Evolutionary conservation across 371 early-diverging fungal species (phyloP), one percentile per base, ranked within the genome.

Genomic region (Chytridiales sp.): DNA sequence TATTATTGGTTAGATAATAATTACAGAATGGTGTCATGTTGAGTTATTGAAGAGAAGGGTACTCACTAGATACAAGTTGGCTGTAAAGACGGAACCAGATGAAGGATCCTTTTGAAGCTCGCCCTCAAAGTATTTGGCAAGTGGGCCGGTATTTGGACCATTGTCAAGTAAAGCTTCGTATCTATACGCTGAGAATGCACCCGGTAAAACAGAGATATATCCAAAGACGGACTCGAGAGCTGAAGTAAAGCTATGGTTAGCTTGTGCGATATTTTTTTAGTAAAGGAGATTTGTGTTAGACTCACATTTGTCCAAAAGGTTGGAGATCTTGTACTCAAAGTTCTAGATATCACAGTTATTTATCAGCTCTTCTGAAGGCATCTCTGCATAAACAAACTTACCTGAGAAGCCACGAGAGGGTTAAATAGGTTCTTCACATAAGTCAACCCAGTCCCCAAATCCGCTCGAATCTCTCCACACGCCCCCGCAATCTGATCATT

Each of bases 131-230:
- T 95, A 95, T 41, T 85, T 80, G 30, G 83, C 82, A 47, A 95
- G 72, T 11, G 96, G 96, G 38, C 90, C 91, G n/a, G 67, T 66
- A 19, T 41, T 30, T n/a, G n/a, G n/a, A n/a, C n/a, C n/a, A n/a
- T n/a, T n/a, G n/a, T n/a, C n/a, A 27, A 61, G 80, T 38, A 95
- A 80, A 1, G 96, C 96, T 8, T 69, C 68, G 70, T 85, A 95
- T 17, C 95, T 83, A 76, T 95, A 95, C 11, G 96, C 96, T 0
- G 91, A 91, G 70, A 95, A 95, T 6, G 96, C 96, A 59, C 96
- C 96, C 5, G 90, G 90, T 2, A 88, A 73, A n/a, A 91, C 91
- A 4, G 84, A 79, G 59, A 91, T 91, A 61, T 88, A 91, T 8
- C 91, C 91, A 68, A 88, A 86, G 21, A 86, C 82, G 0, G 85